A percentile compares a stretch with the other conserved stretches of the same genome.
Evolutionary conservation across 257 asterid genomes (phyloP).

Genomic region (Voacanga thouarsii): DNA sequence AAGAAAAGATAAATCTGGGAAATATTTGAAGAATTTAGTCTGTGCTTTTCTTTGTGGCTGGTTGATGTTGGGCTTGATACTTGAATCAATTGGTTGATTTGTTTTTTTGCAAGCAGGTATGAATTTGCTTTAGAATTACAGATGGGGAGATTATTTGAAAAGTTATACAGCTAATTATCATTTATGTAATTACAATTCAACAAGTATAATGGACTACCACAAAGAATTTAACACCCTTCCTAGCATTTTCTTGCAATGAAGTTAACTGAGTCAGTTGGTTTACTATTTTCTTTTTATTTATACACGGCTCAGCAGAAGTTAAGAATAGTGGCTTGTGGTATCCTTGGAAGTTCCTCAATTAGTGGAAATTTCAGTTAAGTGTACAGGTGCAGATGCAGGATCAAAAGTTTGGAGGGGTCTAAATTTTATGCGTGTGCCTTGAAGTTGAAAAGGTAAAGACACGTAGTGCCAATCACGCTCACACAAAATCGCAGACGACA

Average conservation of each 20-base stretch:
- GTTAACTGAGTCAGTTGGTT: not conserved
- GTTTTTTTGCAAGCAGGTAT: not conserved
- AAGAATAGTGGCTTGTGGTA: not conserved
- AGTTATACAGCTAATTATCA: not conserved
- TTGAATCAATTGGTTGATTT: not conserved
- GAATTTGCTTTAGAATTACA: not conserved
- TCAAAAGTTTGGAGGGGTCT: too few species aligned
- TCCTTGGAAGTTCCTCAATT: not conserved
- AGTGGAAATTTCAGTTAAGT: not conserved
- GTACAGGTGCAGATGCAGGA: too few species aligned
- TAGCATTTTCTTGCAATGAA: not conserved
- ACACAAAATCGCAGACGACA: too few species aligned
- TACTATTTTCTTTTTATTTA: not conserved
- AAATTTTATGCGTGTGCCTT: too few species aligned
- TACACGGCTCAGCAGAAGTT: not conserved
- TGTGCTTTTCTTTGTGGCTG: not conserved
- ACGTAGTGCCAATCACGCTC: too few species aligned
- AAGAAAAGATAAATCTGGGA: not conserved
- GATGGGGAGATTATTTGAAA: not conserved
- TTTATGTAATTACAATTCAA: not conserved
- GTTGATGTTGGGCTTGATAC: not conserved
- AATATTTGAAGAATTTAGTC: not conserved
- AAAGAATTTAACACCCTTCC: not conserved
- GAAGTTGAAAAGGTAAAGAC: too few species aligned
- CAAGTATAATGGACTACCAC: not conserved